A percentile compares a stretch with the other conserved stretches of the same genome.
phyloP scores from a whole-genome alignment of 1,284 basidiomycete genomes.

The Marasmius sp. region DNA sequence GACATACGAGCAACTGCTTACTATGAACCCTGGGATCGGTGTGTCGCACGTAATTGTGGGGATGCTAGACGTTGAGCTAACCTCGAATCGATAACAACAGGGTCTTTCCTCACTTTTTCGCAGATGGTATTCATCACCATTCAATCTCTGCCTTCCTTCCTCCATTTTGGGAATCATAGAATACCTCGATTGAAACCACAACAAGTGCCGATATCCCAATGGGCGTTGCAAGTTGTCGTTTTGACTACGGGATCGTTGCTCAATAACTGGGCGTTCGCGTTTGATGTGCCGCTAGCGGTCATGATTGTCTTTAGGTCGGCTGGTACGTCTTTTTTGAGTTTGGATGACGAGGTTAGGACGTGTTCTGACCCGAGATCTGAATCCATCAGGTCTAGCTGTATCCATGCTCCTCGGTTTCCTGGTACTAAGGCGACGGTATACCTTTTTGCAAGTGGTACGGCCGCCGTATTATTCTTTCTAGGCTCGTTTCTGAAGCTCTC shows the following conservation, averaged over 20 bases:
- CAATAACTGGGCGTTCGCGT: constrained; percentile 87
- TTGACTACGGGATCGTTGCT: constrained; percentile 71
- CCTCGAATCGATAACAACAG: constrained; percentile 33
- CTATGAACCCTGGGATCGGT: constrained; percentile 71
- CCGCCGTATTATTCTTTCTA: not conserved
- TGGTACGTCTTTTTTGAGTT: constrained; percentile 43
- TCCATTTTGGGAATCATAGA: constrained; percentile 31
- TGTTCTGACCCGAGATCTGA: not conserved
- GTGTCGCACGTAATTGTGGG: constrained; percentile 18
- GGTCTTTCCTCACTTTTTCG: constrained; percentile 82
- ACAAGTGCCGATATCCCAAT: constrained; percentile 70
- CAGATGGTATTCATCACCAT: constrained; percentile 80
- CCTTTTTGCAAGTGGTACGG: constrained; percentile 61
- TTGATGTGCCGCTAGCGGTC: constrained; percentile 76
- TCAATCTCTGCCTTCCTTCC: constrained; percentile 59
- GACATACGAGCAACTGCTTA: constrained; percentile 70
- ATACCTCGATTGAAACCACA: constrained; percentile 60
- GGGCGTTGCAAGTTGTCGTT: constrained; percentile 77
- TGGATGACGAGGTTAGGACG: not conserved
- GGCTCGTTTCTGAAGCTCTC: not conserved
- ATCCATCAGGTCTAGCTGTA: constrained; percentile 53
- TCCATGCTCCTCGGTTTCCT: constrained; percentile 68
- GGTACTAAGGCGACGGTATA: constrained; percentile 61
- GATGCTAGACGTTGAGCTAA: not conserved
- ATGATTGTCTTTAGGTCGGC: constrained; percentile 90